Conservation (phyloP, 2,329 filamentous ascomycete species). For the Curvularia sp. region DNA sequence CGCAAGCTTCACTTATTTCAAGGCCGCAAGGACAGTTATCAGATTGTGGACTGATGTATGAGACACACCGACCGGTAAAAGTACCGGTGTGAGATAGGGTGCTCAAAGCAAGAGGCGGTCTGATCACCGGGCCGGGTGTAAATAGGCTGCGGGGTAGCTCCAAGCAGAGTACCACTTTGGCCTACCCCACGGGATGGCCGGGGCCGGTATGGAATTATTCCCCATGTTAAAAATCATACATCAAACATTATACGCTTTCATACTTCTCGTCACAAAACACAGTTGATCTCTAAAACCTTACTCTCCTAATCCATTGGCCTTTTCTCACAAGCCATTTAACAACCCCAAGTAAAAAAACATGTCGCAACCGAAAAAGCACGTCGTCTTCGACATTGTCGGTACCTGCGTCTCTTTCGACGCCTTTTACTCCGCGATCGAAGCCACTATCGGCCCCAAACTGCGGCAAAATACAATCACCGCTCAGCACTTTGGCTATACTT, state of each 20-base stretch:
- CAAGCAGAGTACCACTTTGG: background rate
- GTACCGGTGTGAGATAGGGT: background rate
- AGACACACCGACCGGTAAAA: background rate
- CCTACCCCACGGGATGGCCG: background rate
- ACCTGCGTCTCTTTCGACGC: slow-evolving; percentile 23
- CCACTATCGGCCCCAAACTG: slow-evolving; percentile 16
- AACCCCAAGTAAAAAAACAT: background rate
- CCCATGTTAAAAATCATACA: background rate
- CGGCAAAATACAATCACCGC: slow-evolving; percentile 12
- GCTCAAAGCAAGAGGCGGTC: background rate
- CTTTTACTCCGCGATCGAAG: slow-evolving; percentile 20
- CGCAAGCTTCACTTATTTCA: background rate
- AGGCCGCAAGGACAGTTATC: background rate
- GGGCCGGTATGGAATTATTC: background rate
- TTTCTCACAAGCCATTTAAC: background rate
- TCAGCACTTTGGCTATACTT: slow-evolving; percentile 22
- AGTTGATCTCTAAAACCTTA: background rate
- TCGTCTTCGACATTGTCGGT: slow-evolving; percentile 22
- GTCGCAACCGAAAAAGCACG: slow-evolving; percentile 12
- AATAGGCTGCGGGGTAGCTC: background rate
- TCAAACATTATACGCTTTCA: background rate
- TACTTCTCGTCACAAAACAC: background rate
- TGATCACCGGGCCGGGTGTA: slow-evolving; percentile 6
- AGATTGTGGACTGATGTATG: background rate
- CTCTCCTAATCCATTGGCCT: background rate